Base-by-base conservation (phyloP, 805 yeast genomes). In the Teunomyces barrocoloradensis region DNA sequence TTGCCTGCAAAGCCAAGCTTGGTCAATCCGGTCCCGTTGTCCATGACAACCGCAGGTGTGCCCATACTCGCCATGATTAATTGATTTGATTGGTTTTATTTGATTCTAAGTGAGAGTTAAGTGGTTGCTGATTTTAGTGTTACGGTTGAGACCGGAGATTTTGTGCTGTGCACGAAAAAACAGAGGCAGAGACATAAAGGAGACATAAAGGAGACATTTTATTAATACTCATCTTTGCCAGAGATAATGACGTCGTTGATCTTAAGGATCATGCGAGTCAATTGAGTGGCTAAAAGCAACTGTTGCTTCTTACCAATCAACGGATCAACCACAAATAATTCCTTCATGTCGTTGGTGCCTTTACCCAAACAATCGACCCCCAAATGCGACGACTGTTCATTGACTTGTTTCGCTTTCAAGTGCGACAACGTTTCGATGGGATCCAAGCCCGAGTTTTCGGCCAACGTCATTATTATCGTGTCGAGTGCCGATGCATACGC, bases 1-100 rank as follows among this genome's bases (percentile, higher is more conserved):
- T 94, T 94, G 47, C 99, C 99, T 57, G 99, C 99, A 73, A 91
- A 94, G 23, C 99, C 99, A 56, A 94, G 79, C 67, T 94, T 94
- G 64, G 99, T 94, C 58, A 91, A 77, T 55, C 99, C 99, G 58
- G 99, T 94, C 79, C 99, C 99, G 67, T 92, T 92, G 78, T 89
- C 96, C 97, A 90, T 90, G 66, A 90, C 96, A 75, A 90, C 92
- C 50, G 97, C 96, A 35, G 97, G 97, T 49, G 88, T 84, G 54
- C 84, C 84, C 69, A 82, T 72, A 63, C 80, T 75, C 37, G 85
- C 77, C 86, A 82, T 82, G 38, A 33, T 53, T 25, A 9, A 25
- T 25, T 25, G 27, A 25, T 25, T 3, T 25, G 25, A 18, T 18
- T 18, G 20, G 20, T 18, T 25, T 7, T 25, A 10, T 15, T 25